Base-by-base conservation (phyloP, 2,329 filamentous ascomycete genomes). In the Apiospora sp. region DNA sequence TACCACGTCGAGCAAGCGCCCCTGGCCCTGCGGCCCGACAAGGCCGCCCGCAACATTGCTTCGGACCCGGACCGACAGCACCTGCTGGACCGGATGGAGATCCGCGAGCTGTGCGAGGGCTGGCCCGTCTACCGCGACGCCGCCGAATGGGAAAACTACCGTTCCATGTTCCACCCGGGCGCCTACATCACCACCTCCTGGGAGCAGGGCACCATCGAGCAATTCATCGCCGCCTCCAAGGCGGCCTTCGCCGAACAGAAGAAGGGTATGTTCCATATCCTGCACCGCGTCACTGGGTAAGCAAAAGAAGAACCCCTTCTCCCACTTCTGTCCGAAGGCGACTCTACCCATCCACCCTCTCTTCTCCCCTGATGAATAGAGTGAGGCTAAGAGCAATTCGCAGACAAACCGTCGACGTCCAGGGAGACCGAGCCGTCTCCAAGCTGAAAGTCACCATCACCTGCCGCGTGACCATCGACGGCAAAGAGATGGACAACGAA, bases 401-500 rank as follows among this genome's bases (percentile, higher is more conserved):
- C n/a, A 58, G 51, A 10, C 51, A 58, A 58, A 58, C 51, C 0
- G 51, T 87, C 73, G 82, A 81, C 7, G 71, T 77, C 0, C 79
- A 82, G n/a, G 83, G 73, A 0, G 79, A 72, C 0, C 81, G 84
- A 0, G 86, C 85, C 0, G 83, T 87, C 0, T 86, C 84, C 12
- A 87, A 87, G 77, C 83, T 87, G 82, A 87, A 87, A 74, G 85
- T 85, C 0, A 87, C 83, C 3, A 87, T 87, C 72, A 87, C 86
- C 0, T 86, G 87, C 73, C 81, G 86, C 4, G 87, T 87, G 72
- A 75, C 76, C 1, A 76, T 86, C 3, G 82, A 84, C 27, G 82
- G 79, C 0, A 77, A 75, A 19, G 84, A 86, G 73, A 82, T 85
- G 6, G 86, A 87, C 71, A 85, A 82, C 0, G 86, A 87, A 69